Evolutionary conservation across 2,329 filamentous ascomycete species (phyloP), one percentile per base, ranked within the genome.

Genomic region (Microsporum canis): DNA sequence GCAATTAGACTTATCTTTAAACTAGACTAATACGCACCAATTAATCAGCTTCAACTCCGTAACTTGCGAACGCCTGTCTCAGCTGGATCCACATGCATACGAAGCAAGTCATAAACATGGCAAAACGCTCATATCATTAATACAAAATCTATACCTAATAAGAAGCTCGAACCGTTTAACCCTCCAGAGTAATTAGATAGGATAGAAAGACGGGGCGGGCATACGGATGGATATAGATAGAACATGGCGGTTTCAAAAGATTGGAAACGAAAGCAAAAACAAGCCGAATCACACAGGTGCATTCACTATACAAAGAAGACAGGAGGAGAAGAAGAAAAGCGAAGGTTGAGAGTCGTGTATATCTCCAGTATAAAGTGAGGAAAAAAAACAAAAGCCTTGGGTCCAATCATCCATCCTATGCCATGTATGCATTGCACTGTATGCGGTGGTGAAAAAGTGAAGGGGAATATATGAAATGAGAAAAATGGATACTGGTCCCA

Each of bases 321-420:
- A 23, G 17, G 17, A 17, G 33, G 27, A 39, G 36, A 43, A 49
- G 41, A 58, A 43, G 27, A 27, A 38, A 43, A 53, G 53, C 29
- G 38, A 62, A 45, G 31, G 39, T 49, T 58, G 57, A 23, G 41
- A 58, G 60, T 49, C 7, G 27, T 33, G 31, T 17, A 58, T n/a
- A 17, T 36, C 12, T 41, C 14, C 23, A 51, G 49, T 57, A 43
- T 17, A 62, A 17, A 5, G 17, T n/a, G 39, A 12, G 12, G 17
- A 43, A 43, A 43, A n/a, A 17, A 43, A 43, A 58, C 33, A 61
- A 43, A 29, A 36, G 10, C 10, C 7, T 5, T 10, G 41, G 43
- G 36, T 31, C 23, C 12, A 29, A 49, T 49, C 45, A 49, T 49
- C 38, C 38, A 39, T 43, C 39, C 17, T 23, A 23, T 23, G 17